Evolutionary conservation across 2,329 filamentous ascomycete species (phyloP).

Genomic region (Fusarium sp.): DNA sequence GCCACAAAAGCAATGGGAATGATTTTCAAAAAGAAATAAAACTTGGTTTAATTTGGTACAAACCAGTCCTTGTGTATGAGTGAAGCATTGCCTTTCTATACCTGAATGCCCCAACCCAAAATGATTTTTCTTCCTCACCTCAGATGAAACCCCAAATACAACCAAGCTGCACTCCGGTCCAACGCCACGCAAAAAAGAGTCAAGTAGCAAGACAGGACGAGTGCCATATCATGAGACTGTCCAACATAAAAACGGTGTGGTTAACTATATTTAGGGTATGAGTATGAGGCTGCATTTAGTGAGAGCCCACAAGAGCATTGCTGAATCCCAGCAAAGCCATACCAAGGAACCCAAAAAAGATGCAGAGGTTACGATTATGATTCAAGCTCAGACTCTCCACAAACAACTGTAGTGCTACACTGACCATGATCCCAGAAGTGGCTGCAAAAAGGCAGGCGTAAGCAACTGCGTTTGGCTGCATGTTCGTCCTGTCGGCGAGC

Average conservation of each 20-base stretch:
- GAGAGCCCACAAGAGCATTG: slow-evolving; percentile 80
- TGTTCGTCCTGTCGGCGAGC: slow-evolving; percentile 68
- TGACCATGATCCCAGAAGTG: slow-evolving; percentile 95
- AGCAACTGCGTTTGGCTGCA: slow-evolving; percentile 66
- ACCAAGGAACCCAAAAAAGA: slow-evolving; percentile 83
- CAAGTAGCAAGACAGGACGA: neutral
- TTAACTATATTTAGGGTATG: neutral
- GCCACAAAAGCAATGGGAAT: slow-evolving; percentile 13
- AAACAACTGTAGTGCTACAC: slow-evolving; percentile 89
- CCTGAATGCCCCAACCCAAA: slow-evolving; percentile 19
- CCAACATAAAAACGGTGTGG: neutral
- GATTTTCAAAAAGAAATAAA: slow-evolving; percentile 1
- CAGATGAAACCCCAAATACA: slow-evolving; percentile 2
- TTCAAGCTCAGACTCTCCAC: slow-evolving; percentile 87
- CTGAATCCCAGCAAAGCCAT: slow-evolving; percentile 91
- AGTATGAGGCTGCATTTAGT: slow-evolving; percentile 48
- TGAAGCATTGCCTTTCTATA: slow-evolving; percentile 39
- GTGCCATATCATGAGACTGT: neutral
- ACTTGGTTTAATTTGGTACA: slow-evolving; percentile 1
- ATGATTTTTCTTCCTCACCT: slow-evolving; percentile 11
- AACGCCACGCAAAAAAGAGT: slow-evolving; percentile 36
- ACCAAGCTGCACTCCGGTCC: slow-evolving; percentile 5
- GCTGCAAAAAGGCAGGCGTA: slow-evolving; percentile 89
- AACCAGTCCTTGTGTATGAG: slow-evolving; percentile 3
- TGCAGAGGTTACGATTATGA: slow-evolving; percentile 82